Conservation (phyloP, 768 basidiomycete species). For the Panellus pusillus region DNA sequence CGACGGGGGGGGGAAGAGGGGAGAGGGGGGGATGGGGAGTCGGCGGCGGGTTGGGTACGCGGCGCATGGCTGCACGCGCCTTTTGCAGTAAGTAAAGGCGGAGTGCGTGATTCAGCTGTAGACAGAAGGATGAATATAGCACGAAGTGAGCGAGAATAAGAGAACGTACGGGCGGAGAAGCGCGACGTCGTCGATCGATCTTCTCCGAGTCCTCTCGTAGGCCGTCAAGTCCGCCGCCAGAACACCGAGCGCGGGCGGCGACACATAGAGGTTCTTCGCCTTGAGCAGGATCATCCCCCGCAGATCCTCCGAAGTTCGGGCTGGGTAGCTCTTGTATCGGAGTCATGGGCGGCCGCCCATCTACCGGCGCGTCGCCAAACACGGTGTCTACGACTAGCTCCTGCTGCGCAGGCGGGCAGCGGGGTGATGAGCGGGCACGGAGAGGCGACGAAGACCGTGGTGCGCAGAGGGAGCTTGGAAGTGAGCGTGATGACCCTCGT, state of each 20-base stretch:
- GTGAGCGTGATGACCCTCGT: conserved; percentile 93
- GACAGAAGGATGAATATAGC: background rate
- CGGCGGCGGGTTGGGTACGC: conserved; percentile 19
- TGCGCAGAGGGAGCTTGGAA: conserved; percentile 77
- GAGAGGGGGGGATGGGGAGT: conserved; percentile 17
- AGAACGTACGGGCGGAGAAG: background rate
- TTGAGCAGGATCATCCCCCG: conserved; percentile 83
- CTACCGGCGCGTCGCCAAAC: conserved; percentile 43
- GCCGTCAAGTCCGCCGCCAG: conserved; percentile 15
- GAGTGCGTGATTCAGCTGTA: conserved; percentile 2
- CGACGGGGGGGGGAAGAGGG: conserved; percentile 23
- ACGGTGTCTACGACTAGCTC: conserved; percentile 49
- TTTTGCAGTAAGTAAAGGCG: conserved; percentile 12
- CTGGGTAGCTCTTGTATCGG: conserved; percentile 77
- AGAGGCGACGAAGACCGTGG: conserved; percentile 89
- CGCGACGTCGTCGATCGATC: background rate
- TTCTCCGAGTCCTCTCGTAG: conserved; percentile 20
- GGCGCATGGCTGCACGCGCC: conserved; percentile 20
- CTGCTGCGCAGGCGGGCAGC: conserved; percentile 68
- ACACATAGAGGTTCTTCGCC: conserved; percentile 36
- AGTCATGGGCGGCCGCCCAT: conserved; percentile 43
- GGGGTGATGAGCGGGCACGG: conserved; percentile 94
- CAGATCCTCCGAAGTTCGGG: conserved; percentile 83
- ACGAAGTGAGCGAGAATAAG: background rate
- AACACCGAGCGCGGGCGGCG: conserved; percentile 21